These are phyloP conservation scores for Chytridiales sp. DNA, from an alignment of 371 early-diverging fungal genomes.

Conservation along the genomic window DNA sequence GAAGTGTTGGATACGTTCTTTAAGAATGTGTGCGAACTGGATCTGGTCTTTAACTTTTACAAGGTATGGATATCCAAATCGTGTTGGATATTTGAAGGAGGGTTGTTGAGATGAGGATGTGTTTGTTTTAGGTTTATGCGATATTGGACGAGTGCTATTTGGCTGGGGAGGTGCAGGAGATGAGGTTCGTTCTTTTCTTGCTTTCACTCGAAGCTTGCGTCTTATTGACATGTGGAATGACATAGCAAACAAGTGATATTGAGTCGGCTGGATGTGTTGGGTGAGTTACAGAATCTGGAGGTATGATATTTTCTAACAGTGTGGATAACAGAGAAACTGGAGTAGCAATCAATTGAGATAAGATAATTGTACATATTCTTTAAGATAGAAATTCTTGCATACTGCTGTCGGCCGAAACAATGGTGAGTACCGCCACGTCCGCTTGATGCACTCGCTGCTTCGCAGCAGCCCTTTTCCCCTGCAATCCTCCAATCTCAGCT, in stretches of 20 bases:
- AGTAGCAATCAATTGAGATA: too few relatives aligned
- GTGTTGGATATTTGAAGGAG: background rate
- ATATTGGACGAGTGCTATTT: slow-evolving; percentile 96
- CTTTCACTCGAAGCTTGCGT: background rate
- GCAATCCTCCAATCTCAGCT: too few relatives aligned
- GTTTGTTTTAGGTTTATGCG: slow-evolving; percentile 53
- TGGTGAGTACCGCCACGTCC: too few relatives aligned
- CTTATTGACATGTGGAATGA: background rate
- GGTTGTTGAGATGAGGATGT: background rate
- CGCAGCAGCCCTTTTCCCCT: too few relatives aligned
- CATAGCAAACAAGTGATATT: slow-evolving; percentile 39
- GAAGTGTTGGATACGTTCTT: slow-evolving; percentile 97
- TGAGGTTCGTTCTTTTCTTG: slow-evolving; percentile 47
- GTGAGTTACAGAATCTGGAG: slow-evolving; percentile 35
- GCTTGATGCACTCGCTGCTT: too few relatives aligned
- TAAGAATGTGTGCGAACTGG: slow-evolving; percentile 96
- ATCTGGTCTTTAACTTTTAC: slow-evolving; percentile 96
- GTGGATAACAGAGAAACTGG: too few relatives aligned
- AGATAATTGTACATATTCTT: too few relatives aligned
- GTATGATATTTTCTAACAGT: too few relatives aligned
- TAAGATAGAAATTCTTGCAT: too few relatives aligned
- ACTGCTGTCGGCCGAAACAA: too few relatives aligned
- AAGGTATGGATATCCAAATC: slow-evolving; percentile 53
- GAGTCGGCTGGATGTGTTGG: slow-evolving; percentile 41
- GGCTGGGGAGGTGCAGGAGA: slow-evolving; percentile 97